phyloP scores from a whole-genome alignment of 371 early-diverging fungal species.

The Apophysomyces variabilis region DNA sequence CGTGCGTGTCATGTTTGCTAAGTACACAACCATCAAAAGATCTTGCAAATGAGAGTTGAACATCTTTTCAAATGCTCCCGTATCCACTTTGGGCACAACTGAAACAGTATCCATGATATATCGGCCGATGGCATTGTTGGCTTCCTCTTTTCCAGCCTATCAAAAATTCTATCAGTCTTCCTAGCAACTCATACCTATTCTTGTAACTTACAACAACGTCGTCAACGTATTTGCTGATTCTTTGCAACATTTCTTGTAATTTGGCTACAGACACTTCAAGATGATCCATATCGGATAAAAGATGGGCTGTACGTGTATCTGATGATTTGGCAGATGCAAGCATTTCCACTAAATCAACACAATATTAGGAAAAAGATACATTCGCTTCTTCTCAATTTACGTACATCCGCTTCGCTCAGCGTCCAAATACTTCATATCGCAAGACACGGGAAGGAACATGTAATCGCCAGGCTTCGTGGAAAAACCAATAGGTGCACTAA shows the following conservation, averaged over 20 bases:
- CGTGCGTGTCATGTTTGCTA: constrained; percentile 92
- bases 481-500: constrained; percentile 75
- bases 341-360: constrained; percentile 65
- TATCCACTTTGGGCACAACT: constrained; percentile 87
- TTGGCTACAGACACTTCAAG: constrained; percentile 80
- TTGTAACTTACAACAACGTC: constrained; percentile 69
- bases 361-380: no score
- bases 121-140: constrained; percentile 87
- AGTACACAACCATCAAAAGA: constrained; percentile 93
- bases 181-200: not conserved
- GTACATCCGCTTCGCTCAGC: constrained; percentile 88
- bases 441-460: constrained; percentile 87
- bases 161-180: not conserved
- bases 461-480: constrained; percentile 71
- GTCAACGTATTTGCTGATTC: constrained; percentile 84
- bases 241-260: constrained; percentile 84
- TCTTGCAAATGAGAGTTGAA: constrained; percentile 94
- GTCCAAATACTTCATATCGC: constrained; percentile 87
- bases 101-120: constrained; percentile 93
- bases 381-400: constrained; percentile 20
- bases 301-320: constrained; percentile 59
- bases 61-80: constrained; percentile 84
- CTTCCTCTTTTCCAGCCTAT: constrained; percentile 63
- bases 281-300: constrained; percentile 89
- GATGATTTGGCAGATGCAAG: constrained; percentile 72